A percentile compares a stretch with the other conserved stretches of the same genome.
phyloP scores from a whole-genome alignment of 768 basidiomycete species.

The Pleurotus pulmonarius region DNA sequence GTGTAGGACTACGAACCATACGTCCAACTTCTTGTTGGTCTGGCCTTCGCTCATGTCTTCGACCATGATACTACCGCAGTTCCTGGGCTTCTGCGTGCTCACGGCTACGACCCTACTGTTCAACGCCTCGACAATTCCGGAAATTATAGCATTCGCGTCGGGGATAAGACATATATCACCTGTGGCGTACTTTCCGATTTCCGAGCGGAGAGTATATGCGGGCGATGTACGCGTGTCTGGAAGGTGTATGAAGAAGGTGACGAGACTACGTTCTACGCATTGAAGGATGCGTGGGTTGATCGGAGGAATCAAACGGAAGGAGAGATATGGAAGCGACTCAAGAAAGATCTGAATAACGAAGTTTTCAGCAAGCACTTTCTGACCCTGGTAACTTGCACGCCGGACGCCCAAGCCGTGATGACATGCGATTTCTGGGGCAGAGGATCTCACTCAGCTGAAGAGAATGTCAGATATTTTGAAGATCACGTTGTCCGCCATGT shows the following conservation, averaged over 20 bases:
- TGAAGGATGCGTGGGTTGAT: constrained; percentile 11
- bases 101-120: constrained; percentile 9
- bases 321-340: not conserved
- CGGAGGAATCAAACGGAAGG: not conserved
- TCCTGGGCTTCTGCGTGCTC: not conserved
- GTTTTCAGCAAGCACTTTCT: not conserved
- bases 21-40: not conserved
- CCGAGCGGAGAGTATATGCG: constrained; percentile 4
- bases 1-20: not conserved
- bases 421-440: not conserved
- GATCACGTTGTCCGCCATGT: too few relatives aligned
- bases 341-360: not conserved
- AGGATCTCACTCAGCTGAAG: too few relatives aligned
- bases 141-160: constrained; percentile 4
- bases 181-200: constrained; percentile 7
- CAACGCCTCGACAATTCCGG: not conserved
- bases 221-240: constrained; percentile 8
- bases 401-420: not conserved
- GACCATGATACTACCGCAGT: not conserved
- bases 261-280: not conserved
- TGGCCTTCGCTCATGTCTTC: not conserved
- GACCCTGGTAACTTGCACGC: not conserved
- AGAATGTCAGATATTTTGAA: too few relatives aligned
- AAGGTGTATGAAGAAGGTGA: not conserved
- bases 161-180: constrained; percentile 1